Percentiles rank a stretch among this genome's conserved stretches.
phyloP scores from a whole-genome alignment of 106 monocot genomes.

The Dendrobium chrysotoxum region DNA sequence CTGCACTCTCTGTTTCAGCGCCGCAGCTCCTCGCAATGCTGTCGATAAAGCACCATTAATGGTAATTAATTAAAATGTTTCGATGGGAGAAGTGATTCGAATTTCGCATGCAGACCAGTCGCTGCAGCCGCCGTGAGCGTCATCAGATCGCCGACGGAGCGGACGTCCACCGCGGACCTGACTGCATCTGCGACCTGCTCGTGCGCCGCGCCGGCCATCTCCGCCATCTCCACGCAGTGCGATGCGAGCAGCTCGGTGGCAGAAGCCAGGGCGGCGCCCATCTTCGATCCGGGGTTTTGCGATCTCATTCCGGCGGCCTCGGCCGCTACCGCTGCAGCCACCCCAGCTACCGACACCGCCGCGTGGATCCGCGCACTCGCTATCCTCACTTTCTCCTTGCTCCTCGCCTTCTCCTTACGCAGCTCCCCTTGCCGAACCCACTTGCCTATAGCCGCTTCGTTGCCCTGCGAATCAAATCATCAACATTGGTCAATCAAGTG shows the following conservation, averaged over 20 bases:
- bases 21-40: constrained; percentile 71
- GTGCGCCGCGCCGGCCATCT: constrained; percentile 45
- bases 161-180: constrained; percentile 56
- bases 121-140: constrained; percentile 95
- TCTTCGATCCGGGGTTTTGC: constrained; percentile 26
- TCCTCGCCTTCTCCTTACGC: constrained; percentile 17
- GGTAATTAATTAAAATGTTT: background rate
- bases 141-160: constrained; percentile 63
- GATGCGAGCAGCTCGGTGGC: constrained; percentile 80
- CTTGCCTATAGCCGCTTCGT: background rate
- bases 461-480: background rate
- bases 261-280: constrained; percentile 49
- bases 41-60: background rate
- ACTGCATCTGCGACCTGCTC: constrained; percentile 38
- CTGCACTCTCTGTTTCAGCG: constrained; percentile 58
- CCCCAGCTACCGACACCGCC: constrained; percentile 58
- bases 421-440: constrained; percentile 47
- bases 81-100: background rate
- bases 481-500: background rate
- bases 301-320: constrained; percentile 28
- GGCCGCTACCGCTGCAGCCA: constrained; percentile 75
- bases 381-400: constrained; percentile 55
- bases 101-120: constrained; percentile 35
- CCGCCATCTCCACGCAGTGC: constrained; percentile 75
- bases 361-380: constrained; percentile 67